These are phyloP conservation scores for Diaporthe longicolla DNA, from an alignment of 2,329 filamentous ascomycete species.

Conservation along the genomic window DNA sequence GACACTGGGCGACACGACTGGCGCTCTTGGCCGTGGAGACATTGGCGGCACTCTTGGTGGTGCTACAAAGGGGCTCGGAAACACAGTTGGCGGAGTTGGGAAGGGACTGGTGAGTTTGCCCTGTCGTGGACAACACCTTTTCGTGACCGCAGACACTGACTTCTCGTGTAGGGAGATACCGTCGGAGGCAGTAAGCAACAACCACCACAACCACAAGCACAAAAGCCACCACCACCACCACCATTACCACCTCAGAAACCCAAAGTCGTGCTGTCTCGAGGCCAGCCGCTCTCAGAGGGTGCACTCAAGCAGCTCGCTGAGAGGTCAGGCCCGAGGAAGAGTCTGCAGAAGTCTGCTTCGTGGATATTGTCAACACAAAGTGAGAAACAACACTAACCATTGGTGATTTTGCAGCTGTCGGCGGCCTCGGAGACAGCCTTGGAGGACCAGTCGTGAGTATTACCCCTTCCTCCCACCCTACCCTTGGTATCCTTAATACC, in stretches of 20 bases:
- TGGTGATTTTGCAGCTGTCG: constrained; percentile 36
- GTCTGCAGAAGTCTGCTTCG: constrained; percentile 36
- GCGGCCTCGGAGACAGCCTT: constrained; percentile 40
- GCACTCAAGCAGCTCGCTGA: constrained; percentile 25
- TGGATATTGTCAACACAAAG: constrained; percentile 34
- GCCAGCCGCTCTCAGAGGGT: constrained; percentile 37
- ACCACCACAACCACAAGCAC: constrained; percentile 10
- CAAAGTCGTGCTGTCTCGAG: constrained; percentile 35
- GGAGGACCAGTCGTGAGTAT: constrained; percentile 40
- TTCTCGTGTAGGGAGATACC: constrained; percentile 36
- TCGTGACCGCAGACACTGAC: background rate
- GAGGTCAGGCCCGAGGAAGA: constrained; percentile 32
- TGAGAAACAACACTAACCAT: constrained; percentile 32
- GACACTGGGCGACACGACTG: constrained; percentile 39
- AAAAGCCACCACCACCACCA: background rate
- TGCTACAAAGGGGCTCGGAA: constrained; percentile 35
- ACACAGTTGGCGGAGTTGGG: constrained; percentile 41
- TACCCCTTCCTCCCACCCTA: no score
- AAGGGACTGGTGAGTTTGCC: constrained; percentile 37
- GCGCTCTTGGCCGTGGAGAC: constrained; percentile 39
- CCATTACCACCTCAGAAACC: constrained; percentile 10
- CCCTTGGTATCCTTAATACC: background rate
- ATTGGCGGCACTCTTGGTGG: constrained; percentile 36
- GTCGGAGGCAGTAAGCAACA: constrained; percentile 40
- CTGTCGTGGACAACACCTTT: fast-evolving